Evolutionary conservation across 2,329 filamentous ascomycete species (phyloP).

Genomic region (Penicillium palitans): DNA sequence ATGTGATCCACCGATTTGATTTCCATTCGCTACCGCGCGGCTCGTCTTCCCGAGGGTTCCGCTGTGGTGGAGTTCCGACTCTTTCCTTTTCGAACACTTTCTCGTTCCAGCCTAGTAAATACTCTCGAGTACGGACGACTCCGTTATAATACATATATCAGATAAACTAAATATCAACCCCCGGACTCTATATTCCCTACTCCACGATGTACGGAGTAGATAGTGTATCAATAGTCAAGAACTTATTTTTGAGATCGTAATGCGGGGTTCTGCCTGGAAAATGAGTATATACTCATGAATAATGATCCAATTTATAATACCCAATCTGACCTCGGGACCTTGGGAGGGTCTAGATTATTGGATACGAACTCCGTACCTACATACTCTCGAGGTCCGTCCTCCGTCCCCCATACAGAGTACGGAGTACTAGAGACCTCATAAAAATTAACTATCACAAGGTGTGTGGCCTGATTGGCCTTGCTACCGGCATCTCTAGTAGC

Average conservation of each 20-base stretch:
- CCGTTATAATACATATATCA: background rate
- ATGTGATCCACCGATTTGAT: constrained; percentile 8
- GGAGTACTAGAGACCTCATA: background rate
- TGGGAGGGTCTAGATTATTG: background rate
- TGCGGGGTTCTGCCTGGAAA: too few species aligned
- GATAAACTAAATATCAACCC: background rate
- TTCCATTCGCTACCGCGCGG: constrained; percentile 23
- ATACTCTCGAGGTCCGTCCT: background rate
- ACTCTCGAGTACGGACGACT: background rate
- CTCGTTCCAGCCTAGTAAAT: background rate
- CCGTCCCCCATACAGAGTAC: background rate
- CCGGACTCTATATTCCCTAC: background rate
- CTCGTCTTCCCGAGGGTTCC: constrained; percentile 21
- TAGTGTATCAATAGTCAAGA: background rate
- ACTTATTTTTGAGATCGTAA: background rate
- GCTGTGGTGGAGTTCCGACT: constrained; percentile 17
- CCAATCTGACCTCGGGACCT: background rate
- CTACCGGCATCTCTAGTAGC: background rate
- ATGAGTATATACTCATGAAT: background rate
- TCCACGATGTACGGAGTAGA: background rate
- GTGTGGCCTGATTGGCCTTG: background rate
- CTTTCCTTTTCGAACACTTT: constrained; percentile 7
- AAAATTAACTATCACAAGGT: background rate
- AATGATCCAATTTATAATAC: background rate
- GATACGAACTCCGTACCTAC: too few species aligned